These are phyloP conservation scores for Fonsecaea pedrosoi DNA, from an alignment of 2,329 filamentous ascomycete species.

Conservation along the genomic window DNA sequence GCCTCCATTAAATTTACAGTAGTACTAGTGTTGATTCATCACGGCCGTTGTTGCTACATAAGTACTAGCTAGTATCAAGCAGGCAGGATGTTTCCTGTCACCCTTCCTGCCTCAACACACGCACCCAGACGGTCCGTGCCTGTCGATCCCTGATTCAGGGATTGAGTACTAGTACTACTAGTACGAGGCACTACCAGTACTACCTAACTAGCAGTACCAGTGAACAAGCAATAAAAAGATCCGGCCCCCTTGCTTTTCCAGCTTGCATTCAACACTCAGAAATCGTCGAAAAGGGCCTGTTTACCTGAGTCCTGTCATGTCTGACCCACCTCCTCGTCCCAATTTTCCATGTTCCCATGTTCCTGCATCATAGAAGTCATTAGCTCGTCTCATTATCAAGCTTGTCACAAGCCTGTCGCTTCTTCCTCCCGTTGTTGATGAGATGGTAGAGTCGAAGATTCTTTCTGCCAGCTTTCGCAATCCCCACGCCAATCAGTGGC, in stretches of 20 bases:
- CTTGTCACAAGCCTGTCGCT: not conserved
- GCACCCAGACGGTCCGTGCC: no score
- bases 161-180: no score
- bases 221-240: not conserved
- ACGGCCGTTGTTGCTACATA: no score
- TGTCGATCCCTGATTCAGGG: no score
- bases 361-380: not conserved
- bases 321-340: not conserved
- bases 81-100: no score
- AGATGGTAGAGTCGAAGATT: not conserved
- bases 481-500: not conserved
- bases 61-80: no score
- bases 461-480: not conserved
- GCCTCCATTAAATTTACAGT: no score
- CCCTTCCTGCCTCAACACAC: no score
- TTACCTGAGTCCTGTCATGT: not conserved
- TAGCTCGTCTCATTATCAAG: slow-evolving; percentile 5
- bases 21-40: no score
- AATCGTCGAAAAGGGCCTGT: not conserved
- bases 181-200: not conserved
- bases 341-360: slow-evolving; percentile 2
- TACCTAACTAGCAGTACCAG: no score
- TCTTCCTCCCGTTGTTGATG: not conserved
- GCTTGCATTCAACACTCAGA: not conserved
- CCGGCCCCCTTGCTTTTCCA: not conserved